Conservation (phyloP, 176 grass and related monocot genomes). For the Aegilops tauschii region DNA sequence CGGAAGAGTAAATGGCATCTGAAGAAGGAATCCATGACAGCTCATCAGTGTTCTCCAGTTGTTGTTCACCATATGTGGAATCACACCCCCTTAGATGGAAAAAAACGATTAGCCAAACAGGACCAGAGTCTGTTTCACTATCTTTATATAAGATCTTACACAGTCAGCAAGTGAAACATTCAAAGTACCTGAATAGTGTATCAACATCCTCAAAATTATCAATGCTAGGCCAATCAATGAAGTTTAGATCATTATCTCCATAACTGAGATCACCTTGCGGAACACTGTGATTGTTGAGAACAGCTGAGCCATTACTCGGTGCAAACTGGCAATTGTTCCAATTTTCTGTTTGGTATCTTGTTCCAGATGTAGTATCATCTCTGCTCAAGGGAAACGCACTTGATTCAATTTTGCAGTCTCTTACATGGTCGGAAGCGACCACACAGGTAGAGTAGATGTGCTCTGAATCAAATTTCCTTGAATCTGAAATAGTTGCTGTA, state of each 20-base stretch:
- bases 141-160: background rate
- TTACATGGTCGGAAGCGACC: constrained; percentile 12
- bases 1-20: constrained; percentile 63
- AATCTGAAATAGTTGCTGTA: constrained; percentile 25
- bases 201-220: constrained; percentile 93
- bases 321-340: constrained; percentile 41
- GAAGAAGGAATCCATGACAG: constrained; percentile 82
- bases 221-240: constrained; percentile 84
- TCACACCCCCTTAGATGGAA: constrained; percentile 58
- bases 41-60: constrained; percentile 51
- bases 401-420: constrained; percentile 30
- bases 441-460: constrained; percentile 24
- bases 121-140: constrained; percentile 3
- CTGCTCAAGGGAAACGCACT: constrained; percentile 16
- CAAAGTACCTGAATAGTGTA: constrained; percentile 82
- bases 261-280: constrained; percentile 38
- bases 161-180: background rate
- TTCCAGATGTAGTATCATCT: constrained; percentile 29
- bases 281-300: constrained; percentile 40
- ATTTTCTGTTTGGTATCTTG: constrained; percentile 42
- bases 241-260: constrained; percentile 71
- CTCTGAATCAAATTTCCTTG: constrained; percentile 44
- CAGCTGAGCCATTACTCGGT: constrained; percentile 35
- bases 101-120: background rate
- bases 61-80: constrained; percentile 61